These are phyloP conservation scores for Massariosphaeria phaeospora DNA, from an alignment of 495 filamentous ascomycete species.

Conservation along the genomic window DNA sequence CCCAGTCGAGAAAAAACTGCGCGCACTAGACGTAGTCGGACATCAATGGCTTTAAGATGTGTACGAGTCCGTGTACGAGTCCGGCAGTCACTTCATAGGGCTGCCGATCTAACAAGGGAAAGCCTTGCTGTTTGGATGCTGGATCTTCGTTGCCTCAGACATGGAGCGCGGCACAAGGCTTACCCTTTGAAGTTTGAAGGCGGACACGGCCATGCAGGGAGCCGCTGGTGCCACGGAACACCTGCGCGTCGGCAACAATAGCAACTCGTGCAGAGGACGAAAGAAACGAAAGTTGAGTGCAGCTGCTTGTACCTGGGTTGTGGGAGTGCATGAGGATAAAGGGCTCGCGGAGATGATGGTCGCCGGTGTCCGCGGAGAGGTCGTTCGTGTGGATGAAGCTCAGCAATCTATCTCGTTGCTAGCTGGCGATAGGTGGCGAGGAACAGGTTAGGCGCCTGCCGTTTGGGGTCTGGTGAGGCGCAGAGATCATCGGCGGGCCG, in stretches of 20 bases:
- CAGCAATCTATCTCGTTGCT: too few species aligned
- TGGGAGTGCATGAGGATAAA: not conserved
- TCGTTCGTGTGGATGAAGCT: too few species aligned
- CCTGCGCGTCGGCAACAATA: not conserved
- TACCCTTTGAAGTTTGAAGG: not conserved
- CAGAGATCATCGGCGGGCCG: not conserved
- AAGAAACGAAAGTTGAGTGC: too few species aligned
- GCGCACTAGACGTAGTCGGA: too few species aligned
- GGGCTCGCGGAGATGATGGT: not conserved
- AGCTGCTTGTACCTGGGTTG: too few species aligned
- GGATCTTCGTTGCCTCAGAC: not conserved
- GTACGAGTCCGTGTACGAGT: too few species aligned
- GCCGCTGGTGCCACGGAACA: not conserved
- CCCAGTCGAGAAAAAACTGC: too few species aligned
- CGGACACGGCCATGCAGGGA: not conserved
- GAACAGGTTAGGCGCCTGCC: conserved; percentile 24
- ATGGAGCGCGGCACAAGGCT: not conserved
- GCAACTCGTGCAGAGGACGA: not conserved
- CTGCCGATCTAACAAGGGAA: too few species aligned
- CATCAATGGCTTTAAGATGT: too few species aligned
- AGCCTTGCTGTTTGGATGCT: too few species aligned
- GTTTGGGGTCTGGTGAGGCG: conserved; percentile 3
- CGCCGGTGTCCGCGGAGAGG: not conserved
- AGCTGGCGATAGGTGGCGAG: too few species aligned
- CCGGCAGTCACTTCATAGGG: too few species aligned